These are phyloP conservation scores for Zasmidium citrigriseum DNA, from an alignment of 2,329 filamentous ascomycete species.

Conservation along the genomic window DNA sequence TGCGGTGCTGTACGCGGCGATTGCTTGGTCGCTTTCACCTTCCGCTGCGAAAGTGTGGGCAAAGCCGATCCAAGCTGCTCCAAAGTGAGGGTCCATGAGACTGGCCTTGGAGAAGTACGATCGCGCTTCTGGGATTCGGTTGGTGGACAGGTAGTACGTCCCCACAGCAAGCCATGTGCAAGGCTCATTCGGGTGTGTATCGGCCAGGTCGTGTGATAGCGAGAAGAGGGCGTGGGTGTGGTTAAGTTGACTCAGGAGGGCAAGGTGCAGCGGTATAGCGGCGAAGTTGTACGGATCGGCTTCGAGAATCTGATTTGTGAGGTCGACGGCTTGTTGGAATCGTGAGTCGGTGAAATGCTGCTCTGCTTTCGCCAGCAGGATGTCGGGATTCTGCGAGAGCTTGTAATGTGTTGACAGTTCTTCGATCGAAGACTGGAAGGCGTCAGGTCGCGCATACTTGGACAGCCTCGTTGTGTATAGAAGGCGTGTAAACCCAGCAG, in stretches of 20 bases:
- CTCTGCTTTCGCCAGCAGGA: slow-evolving; percentile 86
- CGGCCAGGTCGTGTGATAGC: slow-evolving; percentile 87
- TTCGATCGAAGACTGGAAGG: slow-evolving; percentile 83
- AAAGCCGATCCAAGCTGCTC: slow-evolving; percentile 97
- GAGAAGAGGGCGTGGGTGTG: slow-evolving; percentile 89
- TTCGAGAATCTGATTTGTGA: slow-evolving; percentile 80
- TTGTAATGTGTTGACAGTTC: slow-evolving; percentile 93
- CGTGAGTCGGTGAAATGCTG: slow-evolving; percentile 92
- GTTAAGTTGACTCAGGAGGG: slow-evolving; percentile 83
- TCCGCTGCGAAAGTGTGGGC: slow-evolving; percentile 97
- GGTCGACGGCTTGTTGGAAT: slow-evolving; percentile 80
- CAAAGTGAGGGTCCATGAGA: slow-evolving; percentile 96
- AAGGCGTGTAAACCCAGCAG: slow-evolving; percentile 90
- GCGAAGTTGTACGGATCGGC: slow-evolving; percentile 86
- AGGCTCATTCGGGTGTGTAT: slow-evolving; percentile 86
- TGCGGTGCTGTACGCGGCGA: slow-evolving; percentile 94
- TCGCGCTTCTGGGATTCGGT: slow-evolving; percentile 87
- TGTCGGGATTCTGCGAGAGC: slow-evolving; percentile 80
- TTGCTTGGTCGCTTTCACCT: slow-evolving; percentile 96
- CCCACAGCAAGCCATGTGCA: slow-evolving; percentile 93
- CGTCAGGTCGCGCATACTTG: slow-evolving; percentile 85
- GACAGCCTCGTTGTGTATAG: slow-evolving; percentile 94
- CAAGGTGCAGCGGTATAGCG: slow-evolving; percentile 87
- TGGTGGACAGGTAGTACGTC: slow-evolving; percentile 88
- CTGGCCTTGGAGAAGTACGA: slow-evolving; percentile 97